These are phyloP conservation scores for Senna siamea DNA, from an alignment of 306 rosid species.

Conservation along the genomic window DNA sequence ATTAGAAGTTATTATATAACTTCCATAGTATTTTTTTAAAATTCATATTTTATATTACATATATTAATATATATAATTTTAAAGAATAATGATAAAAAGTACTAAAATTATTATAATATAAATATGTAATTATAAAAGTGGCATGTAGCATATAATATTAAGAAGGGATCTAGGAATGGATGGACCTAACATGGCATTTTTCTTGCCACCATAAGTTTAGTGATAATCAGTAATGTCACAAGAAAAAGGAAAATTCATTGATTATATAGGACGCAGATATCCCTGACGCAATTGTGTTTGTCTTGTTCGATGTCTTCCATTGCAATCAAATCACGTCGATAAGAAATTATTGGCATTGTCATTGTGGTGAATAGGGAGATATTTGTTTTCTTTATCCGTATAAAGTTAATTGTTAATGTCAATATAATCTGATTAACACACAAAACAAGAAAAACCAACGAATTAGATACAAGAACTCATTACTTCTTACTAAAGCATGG, in stretches of 20 bases:
- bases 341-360: background rate
- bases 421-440: background rate
- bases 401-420: background rate
- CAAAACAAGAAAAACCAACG: background rate
- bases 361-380: background rate
- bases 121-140: too few species aligned
- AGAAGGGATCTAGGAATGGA: background rate
- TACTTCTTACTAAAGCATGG: conserved; percentile 7
- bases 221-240: background rate
- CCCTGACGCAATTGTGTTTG: background rate
- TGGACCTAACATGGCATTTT: background rate
- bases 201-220: background rate
- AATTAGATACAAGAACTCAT: background rate
- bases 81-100: too few species aligned
- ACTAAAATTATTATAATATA: too few species aligned
- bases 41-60: too few species aligned
- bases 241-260: background rate
- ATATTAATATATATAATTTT: too few species aligned
- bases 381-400: background rate
- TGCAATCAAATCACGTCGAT: background rate
- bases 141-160: too few species aligned
- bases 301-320: background rate
- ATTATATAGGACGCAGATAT: background rate
- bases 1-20: too few species aligned
- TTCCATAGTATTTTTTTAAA: too few species aligned